Evolutionary conservation across 345 rosid species (phyloP).

Genomic region (Orychophragmus violaceus): DNA sequence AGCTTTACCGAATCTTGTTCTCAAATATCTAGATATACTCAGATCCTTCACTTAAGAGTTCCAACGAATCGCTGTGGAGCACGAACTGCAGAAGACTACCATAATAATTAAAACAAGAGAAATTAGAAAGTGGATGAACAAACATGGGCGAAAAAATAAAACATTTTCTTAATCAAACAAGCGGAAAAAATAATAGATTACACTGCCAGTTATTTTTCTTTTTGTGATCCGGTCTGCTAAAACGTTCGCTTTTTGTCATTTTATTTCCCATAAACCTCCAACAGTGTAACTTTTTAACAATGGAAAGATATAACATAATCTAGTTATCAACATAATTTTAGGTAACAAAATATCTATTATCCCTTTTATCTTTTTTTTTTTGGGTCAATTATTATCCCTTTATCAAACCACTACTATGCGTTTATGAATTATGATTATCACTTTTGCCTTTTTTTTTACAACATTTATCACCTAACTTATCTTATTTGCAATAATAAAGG

Average conservation of each 20-base stretch:
- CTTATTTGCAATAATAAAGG: slow-evolving; percentile 1
- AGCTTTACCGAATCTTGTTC: no score
- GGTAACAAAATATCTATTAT: no score
- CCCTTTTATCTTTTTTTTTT: no score
- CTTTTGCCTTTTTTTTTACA: neutral
- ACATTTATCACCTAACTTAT: slow-evolving; percentile 2
- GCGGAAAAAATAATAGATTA: neutral
- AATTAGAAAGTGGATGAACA: no score
- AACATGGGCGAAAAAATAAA: no score
- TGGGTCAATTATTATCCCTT: no score
- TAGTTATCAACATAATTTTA: no score
- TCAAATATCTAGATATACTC: no score
- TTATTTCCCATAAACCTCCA: neutral
- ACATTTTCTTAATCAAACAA: neutral
- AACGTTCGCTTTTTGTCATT: neutral
- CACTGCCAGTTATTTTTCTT: neutral
- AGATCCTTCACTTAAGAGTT: no score
- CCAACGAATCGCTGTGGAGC: no score
- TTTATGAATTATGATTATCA: neutral
- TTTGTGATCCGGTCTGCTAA: neutral
- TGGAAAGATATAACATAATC: neutral
- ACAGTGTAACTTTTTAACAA: neutral
- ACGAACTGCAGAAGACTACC: no score
- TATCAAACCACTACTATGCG: neutral
- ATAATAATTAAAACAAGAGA: no score